phyloP scores from a whole-genome alignment of 2,329 filamentous ascomycete species.

The Fusarium xylarioides region DNA sequence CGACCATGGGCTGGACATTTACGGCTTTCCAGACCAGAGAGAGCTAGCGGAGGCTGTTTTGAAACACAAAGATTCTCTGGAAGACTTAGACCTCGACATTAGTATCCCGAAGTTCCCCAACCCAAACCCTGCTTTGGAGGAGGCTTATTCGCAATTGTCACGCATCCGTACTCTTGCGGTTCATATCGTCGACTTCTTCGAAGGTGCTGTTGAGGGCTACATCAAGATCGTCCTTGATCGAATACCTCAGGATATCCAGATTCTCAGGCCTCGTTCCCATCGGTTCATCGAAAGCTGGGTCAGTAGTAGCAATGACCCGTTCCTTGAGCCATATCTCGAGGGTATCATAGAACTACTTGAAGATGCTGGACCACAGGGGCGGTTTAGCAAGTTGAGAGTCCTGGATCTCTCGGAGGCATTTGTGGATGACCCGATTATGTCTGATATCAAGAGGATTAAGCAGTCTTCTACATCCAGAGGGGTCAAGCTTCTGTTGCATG shows the following conservation, averaged over 20 bases:
- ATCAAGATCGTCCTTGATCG: background rate
- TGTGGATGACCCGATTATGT: background rate
- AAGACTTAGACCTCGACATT: background rate
- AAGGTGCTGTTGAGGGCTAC: accelerated
- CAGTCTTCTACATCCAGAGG: accelerated
- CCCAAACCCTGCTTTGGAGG: background rate
- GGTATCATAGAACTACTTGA: background rate
- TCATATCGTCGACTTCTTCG: background rate
- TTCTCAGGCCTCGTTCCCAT: background rate
- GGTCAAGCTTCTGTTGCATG: background rate
- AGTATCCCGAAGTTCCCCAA: accelerated
- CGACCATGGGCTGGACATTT: background rate
- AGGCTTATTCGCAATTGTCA: accelerated
- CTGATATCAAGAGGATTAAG: background rate
- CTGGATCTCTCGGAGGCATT: background rate
- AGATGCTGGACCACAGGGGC: background rate
- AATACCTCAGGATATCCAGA: background rate
- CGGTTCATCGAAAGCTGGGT: accelerated
- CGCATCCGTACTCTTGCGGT: accelerated
- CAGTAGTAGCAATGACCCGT: background rate
- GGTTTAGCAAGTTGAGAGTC: background rate
- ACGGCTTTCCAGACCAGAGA: background rate
- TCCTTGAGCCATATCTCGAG: background rate
- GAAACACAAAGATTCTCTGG: background rate
- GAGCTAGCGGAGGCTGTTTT: background rate